Base-by-base conservation (phyloP, 306 rosid genomes). In the Dryas octopetala region DNA sequence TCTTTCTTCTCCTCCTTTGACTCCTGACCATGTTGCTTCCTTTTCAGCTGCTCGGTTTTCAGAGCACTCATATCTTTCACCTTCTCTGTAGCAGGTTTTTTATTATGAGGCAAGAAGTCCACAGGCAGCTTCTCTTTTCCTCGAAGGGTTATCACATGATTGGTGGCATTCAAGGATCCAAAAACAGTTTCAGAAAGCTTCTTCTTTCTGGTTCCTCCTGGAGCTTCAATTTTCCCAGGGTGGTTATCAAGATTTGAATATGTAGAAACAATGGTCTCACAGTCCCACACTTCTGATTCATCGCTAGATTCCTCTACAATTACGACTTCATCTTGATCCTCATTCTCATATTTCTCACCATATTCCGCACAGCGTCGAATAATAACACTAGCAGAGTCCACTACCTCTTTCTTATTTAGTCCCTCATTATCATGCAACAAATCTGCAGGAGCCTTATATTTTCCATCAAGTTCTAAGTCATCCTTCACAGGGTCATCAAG, bases 251-350 rank as follows among this genome's bases (percentile, higher is more conserved):
- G 85, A 85, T 85, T 92, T 32, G 99, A 85, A 76, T 87, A 95
- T 0, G 96, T 95, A 38, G 97, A 83, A 71, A 92, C 87, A 80
- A 95, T 88, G 57, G 97, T 95, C 80, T 95, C 99, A 69, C 97
- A 90, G 45, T 95, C 97, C 98, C 96, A 90, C 70, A 75, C 87
- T 83, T 95, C 97, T 41, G 92, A 90, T 57, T 95, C 99, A 76
- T 92, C 96, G 12, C 97, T 92, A 79, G 92, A 89, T 86, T 92
- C 97, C 73, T 95, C 79, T 43, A 84, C 74, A 75, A 92, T 46
- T 64, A 81, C 75, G 51, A 76, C 79, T 51, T 85, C 85, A 75
- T 79, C 73, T 10, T 82, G 85, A 76, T 83, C 87, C 75, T 86
- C 93, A 68, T 79, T 85, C 86, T 88, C 94, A 76, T 95, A 95